Evolutionary conservation across 345 rosid species (phyloP).

Genomic region (Mercurialis annua): DNA sequence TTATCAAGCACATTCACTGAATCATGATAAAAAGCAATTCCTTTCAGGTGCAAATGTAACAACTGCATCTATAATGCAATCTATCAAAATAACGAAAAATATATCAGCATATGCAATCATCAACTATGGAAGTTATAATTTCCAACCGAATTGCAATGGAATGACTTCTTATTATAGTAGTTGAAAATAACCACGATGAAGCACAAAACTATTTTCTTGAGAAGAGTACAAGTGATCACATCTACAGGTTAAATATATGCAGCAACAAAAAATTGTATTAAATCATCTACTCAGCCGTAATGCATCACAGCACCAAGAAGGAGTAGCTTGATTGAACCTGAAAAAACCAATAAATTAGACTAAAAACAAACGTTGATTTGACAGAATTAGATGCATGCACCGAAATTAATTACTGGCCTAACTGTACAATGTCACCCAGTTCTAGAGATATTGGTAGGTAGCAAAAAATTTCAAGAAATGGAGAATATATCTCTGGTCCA

Average conservation of each 20-base stretch:
- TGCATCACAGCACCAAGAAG: neutral
- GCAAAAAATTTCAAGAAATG: neutral
- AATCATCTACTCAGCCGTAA: neutral
- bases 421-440: neutral
- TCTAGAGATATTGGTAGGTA: neutral
- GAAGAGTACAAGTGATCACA: neutral
- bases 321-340: neutral
- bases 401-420: neutral
- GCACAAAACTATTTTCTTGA: neutral
- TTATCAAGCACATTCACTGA: neutral
- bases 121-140: neutral
- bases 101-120: neutral
- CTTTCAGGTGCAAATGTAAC: neutral
- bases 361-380: neutral
- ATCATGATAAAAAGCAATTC: neutral
- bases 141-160: neutral
- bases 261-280: neutral
- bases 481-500: neutral
- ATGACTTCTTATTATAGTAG: neutral
- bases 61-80: too few species aligned
- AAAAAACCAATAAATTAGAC: neutral
- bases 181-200: neutral
- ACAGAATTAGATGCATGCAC: neutral
- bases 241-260: neutral
- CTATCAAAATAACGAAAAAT: neutral